Base-by-base conservation (phyloP, 345 rosid species). In the Populus deltoides region DNA sequence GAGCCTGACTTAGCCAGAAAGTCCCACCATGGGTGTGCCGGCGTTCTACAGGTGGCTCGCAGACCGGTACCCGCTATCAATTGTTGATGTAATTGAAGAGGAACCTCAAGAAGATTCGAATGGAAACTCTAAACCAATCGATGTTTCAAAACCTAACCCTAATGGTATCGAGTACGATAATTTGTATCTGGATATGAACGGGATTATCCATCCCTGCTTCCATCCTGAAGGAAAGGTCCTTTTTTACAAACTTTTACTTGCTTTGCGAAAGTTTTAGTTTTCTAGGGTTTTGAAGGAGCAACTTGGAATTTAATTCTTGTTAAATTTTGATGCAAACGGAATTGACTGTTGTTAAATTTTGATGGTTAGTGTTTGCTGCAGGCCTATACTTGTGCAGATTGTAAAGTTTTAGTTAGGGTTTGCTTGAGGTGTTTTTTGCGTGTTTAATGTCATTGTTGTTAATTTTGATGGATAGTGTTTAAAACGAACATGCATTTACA, bases 41-140 rank as follows among this genome's bases (percentile, higher is more conserved):
- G 97, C 98, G 76, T 97, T 97, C 76, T 94, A 92, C 89, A 80
- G 90, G 87, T 94, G 97, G 98, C 92, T 97, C 27, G 97, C 96
- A 24, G 98, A 97, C 87, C 92, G 98, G 36, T 97, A 92, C 80
- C 94, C 97, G 12, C 90, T 76, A 83, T 82, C 98, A 2, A 91
- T 97, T 69, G 84, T 66, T 77, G 97, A 97, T 80, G 97, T 90
- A 16, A 81, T 92, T 47, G 99, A 94, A 83, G 98, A 91, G 59
- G 93, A 92, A 81, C 88, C 91, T 11, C 59, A 75, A 68, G 85
- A 78, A 57, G 83, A 84, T 57, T 79, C 66, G 49, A 79, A 68
- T 71, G 96, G 95, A 75, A 68, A 63, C 70, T 22, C 55, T n/a
- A 38, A 47, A 51, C 89, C 91, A 4, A 67, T 91, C 8, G 98